Percentiles rank a stretch among this genome's conserved stretches.
These are phyloP conservation scores for Tricholoma sp. DNA, from an alignment of 768 basidiomycete genomes.

Conservation along the genomic window DNA sequence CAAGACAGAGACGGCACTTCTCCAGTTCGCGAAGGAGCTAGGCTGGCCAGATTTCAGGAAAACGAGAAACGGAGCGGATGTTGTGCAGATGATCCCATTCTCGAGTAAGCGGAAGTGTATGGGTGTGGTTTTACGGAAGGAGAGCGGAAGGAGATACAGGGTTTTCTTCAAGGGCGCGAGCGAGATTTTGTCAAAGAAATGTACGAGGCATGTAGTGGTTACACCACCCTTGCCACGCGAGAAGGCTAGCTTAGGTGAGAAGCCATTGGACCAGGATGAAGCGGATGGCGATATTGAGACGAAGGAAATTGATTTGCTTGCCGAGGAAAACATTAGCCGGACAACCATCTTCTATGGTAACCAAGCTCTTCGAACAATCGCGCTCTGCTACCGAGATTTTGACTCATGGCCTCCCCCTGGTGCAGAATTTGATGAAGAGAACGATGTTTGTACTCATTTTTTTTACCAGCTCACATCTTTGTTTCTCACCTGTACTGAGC, in stretches of 20 bases:
- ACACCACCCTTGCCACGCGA: conserved; percentile 38
- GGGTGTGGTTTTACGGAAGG: conserved; percentile 77
- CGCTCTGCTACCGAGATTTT: conserved; percentile 90
- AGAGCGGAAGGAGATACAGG: conserved; percentile 47
- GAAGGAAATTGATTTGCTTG: conserved; percentile 55
- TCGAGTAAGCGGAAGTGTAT: conserved; percentile 91
- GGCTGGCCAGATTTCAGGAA: conserved; percentile 69
- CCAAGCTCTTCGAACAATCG: conserved; percentile 91
- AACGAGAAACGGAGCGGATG: conserved; percentile 51
- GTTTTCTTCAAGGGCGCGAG: conserved; percentile 90
- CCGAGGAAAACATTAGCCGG: conserved; percentile 77
- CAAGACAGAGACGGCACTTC: conserved; percentile 93
- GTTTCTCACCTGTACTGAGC: conserved; percentile 9
- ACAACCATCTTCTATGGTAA: conserved; percentile 99
- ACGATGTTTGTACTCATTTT: conserved; percentile 43
- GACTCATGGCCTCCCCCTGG: conserved; percentile 75
- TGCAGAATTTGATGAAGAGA: conserved; percentile 31
- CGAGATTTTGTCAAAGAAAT: conserved; percentile 84
- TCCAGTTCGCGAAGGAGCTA: conserved; percentile 79
- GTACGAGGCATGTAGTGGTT: conserved; percentile 60
- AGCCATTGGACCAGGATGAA: conserved; percentile 14
- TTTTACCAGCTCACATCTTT: neutral
- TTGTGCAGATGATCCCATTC: conserved; percentile 91
- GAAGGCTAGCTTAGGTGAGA: conserved; percentile 9
- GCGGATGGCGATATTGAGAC: conserved; percentile 43